These are phyloP conservation scores for Colletotrichum tamarilloi DNA, from an alignment of 2,329 filamentous ascomycete genomes.

Conservation along the genomic window DNA sequence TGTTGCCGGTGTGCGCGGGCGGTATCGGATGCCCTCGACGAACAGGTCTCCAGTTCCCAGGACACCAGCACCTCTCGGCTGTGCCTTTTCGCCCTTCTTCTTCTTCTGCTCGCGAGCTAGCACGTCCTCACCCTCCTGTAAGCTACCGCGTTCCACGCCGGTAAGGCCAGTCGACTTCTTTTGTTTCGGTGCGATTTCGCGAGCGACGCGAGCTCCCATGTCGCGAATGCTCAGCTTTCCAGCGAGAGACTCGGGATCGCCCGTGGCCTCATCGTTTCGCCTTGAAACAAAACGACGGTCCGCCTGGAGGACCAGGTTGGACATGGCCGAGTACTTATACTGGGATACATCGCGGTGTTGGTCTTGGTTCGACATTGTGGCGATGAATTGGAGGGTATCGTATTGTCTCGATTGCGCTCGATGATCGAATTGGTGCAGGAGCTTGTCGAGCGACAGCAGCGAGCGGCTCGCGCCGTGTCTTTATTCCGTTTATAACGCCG, in stretches of 20 bases:
- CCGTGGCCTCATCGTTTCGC: constrained; percentile 93
- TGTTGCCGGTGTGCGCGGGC: constrained; percentile 90
- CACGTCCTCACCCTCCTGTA: constrained; percentile 86
- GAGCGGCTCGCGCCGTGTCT: constrained; percentile 31
- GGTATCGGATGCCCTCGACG: constrained; percentile 92
- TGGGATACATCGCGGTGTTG: constrained; percentile 87
- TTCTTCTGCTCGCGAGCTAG: constrained; percentile 87
- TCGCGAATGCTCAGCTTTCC: constrained; percentile 93
- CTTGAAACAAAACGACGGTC: constrained; percentile 95
- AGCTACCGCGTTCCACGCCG: constrained; percentile 78
- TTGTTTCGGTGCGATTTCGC: constrained; percentile 82
- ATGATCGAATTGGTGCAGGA: constrained; percentile 13
- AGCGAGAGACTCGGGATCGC: constrained; percentile 96
- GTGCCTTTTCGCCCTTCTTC: constrained; percentile 78
- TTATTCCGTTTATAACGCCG: constrained; percentile 23
- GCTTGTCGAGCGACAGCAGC: constrained; percentile 32
- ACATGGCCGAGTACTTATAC: constrained; percentile 99
- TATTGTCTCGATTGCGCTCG: constrained; percentile 23
- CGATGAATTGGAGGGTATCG: constrained; percentile 38
- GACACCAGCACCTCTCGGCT: constrained; percentile 79
- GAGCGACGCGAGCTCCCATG: constrained; percentile 88
- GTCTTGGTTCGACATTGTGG: constrained; percentile 79
- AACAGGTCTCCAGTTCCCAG: constrained; percentile 86
- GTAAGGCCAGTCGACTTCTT: constrained; percentile 79
- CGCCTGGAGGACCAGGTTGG: constrained; percentile 99